Percentiles rank a stretch among this genome's conserved stretches.
Evolutionary conservation across 495 filamentous ascomycete genomes (phyloP).

Genomic region (Xylaria sp.): DNA sequence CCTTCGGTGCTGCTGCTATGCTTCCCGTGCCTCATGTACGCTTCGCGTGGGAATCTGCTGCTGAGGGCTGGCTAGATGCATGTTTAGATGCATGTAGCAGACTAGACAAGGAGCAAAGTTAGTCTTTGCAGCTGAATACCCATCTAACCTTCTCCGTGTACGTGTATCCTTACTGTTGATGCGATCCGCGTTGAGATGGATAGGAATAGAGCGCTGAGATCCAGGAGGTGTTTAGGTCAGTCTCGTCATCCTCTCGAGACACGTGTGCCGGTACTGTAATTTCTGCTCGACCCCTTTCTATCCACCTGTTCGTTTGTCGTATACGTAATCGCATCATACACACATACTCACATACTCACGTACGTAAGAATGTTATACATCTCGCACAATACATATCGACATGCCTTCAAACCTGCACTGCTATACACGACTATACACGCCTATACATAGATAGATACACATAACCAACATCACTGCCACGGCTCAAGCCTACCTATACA

Average conservation of each 20-base stretch:
- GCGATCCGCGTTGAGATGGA: not conserved
- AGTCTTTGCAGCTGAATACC: not conserved
- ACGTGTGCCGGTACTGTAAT: not conserved
- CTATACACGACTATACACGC: not conserved
- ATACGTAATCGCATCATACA: not conserved
- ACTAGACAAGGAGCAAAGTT: not conserved
- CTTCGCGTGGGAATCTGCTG: not conserved
- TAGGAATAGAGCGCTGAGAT: not conserved
- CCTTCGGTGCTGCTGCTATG: not conserved
- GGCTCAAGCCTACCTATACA: not conserved
- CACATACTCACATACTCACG: too few species aligned
- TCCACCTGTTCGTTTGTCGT: not conserved
- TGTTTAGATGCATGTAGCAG: not conserved
- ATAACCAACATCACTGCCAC: not conserved
- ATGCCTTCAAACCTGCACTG: not conserved
- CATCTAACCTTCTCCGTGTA: not conserved
- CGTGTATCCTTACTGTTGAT: not conserved
- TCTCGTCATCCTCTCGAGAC: not conserved
- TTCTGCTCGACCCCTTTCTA: not conserved
- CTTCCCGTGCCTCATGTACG: not conserved
- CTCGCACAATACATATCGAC: not conserved
- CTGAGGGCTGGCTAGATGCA: not conserved
- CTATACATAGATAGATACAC: not conserved
- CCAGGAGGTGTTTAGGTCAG: not conserved
- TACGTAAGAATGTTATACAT: too few species aligned